phyloP scores from a whole-genome alignment of 192 early-diverging fungal species.

The Linnemannia schmuckeri region DNA sequence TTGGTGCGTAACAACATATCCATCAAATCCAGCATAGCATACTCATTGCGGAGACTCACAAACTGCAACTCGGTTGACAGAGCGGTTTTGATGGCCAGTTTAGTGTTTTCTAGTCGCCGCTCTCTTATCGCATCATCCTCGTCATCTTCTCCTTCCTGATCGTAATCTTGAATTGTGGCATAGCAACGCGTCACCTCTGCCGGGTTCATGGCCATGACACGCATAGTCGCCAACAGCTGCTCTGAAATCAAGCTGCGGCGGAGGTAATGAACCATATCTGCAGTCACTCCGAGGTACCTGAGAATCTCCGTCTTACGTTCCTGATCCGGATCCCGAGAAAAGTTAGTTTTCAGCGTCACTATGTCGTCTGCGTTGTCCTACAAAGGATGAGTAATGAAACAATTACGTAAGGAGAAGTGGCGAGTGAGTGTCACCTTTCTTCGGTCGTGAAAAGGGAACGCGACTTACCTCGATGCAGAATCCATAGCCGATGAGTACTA shows the following conservation, averaged over 20 bases:
- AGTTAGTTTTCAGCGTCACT: constrained; percentile 73
- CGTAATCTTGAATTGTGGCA: constrained; percentile 5
- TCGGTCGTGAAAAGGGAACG: too few relatives aligned
- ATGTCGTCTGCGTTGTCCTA: constrained; percentile 68
- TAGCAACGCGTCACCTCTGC: constrained; percentile 49
- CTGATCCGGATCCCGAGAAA: constrained; percentile 65
- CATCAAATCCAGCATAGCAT: constrained; percentile 65
- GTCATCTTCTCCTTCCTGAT: constrained; percentile 4
- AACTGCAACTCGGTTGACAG: constrained; percentile 39
- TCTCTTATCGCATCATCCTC: background rate
- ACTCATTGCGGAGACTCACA: constrained; percentile 69
- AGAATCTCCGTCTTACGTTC: constrained; percentile 62
- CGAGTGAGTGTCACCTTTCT: too few relatives aligned
- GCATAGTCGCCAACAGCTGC: constrained; percentile 65
- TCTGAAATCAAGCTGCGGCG: constrained; percentile 58
- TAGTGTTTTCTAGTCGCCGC: background rate
- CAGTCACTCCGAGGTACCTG: constrained; percentile 40
- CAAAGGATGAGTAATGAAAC: background rate
- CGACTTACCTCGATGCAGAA: constrained; percentile 67
- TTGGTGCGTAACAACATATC: constrained; percentile 61
- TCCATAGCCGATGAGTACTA: constrained; percentile 76
- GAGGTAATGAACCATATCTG: constrained; percentile 63
- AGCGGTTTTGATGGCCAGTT: background rate
- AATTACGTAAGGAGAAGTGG: background rate
- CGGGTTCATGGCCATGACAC: constrained; percentile 77